Conservation (phyloP, 1,284 basidiomycete genomes). For the Leucoagaricus sp. region DNA sequence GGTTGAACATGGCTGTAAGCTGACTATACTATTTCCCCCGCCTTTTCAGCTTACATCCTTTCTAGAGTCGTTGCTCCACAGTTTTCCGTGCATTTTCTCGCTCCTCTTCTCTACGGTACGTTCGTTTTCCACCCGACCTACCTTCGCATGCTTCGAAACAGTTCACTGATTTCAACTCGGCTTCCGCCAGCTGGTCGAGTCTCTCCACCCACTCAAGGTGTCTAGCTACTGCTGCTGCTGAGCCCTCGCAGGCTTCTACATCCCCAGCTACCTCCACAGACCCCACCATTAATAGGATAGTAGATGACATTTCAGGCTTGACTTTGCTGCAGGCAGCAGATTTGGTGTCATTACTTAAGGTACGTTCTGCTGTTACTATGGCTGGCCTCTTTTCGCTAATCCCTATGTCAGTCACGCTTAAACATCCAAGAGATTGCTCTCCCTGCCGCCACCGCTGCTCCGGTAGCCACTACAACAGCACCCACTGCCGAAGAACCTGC, state of each 20-base stretch:
- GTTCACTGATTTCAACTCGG: conserved; percentile 10
- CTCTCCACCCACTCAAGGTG: conserved; percentile 40
- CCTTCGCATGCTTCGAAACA: conserved; percentile 13
- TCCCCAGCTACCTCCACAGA: conserved; percentile 48
- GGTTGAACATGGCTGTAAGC: conserved; percentile 39
- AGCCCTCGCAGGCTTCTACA: conserved; percentile 44
- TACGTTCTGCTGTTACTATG: conserved; percentile 34
- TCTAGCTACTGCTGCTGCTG: conserved; percentile 48
- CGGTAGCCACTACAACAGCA: conserved; percentile 57
- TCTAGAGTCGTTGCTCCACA: conserved; percentile 49
- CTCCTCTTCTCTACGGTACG: conserved; percentile 39
- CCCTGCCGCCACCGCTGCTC: conserved; percentile 75
- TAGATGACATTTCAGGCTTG: conserved; percentile 91
- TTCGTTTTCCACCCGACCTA: conserved; percentile 17
- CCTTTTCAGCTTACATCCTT: conserved; percentile 10
- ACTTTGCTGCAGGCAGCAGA: conserved; percentile 97
- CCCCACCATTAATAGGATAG: conserved; percentile 81
- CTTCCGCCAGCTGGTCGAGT: conserved; percentile 34
- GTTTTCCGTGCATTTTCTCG: conserved; percentile 49
- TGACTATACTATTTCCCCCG: not conserved
- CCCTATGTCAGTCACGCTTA: conserved; percentile 67
- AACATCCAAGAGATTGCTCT: conserved; percentile 99
- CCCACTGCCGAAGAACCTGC: conserved; percentile 64
- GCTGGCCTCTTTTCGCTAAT: not conserved
- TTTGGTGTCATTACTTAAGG: conserved; percentile 91